Base-by-base conservation (phyloP, 2,329 filamentous ascomycete genomes). In the Zalaria obscura region DNA sequence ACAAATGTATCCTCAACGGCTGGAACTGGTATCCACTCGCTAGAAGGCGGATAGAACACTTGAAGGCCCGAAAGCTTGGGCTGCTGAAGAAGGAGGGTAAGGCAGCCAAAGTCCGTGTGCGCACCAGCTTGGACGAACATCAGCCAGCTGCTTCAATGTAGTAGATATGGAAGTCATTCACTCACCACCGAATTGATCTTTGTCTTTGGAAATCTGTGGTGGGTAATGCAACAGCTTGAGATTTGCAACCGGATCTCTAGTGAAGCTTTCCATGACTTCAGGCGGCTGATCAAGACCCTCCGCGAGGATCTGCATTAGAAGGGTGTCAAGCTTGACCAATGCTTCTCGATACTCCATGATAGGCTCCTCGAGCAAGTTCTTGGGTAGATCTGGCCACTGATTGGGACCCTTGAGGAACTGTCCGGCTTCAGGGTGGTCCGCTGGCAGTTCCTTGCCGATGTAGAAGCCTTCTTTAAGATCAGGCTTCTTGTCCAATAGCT, bases 51-150 rank as follows among this genome's bases (percentile, higher is more conserved):
- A 7, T 57, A 52, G 32, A 44, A 44, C 18, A 68, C 64, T 45
- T 69, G 64, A 2, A 69, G 50, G 1, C 65, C 64, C 4, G 59
- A 55, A 5, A 57, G 60, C 0, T 63, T 67, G 1, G 60, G 52
- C 43, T 68, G 65, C 0, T 66, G 57, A 6, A 68, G 57, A 3
- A 70, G 58, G 4, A 69, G 61, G 0, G 66, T 69, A 4, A 68
- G 58, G 43, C 62, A 66, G 29, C 66, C 66, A 47, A 69, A 69
- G 48, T 68, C 65, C 31, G 59, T 60, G 36, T 56, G 52, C 5
- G 37, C 35, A 25, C 41, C 41, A 29, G 36, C 31, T 33, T 18
- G 31, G 8, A 33, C 8, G 8, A 33, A 9, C 31, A 33, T 33
- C 31, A 33, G 31, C 31, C 18, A 18, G 31, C 31, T 33, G 8